A percentile compares a stretch with the other conserved stretches of the same genome.
Conservation (phyloP, 768 basidiomycete species). For the Lactifluus pinguis region DNA sequence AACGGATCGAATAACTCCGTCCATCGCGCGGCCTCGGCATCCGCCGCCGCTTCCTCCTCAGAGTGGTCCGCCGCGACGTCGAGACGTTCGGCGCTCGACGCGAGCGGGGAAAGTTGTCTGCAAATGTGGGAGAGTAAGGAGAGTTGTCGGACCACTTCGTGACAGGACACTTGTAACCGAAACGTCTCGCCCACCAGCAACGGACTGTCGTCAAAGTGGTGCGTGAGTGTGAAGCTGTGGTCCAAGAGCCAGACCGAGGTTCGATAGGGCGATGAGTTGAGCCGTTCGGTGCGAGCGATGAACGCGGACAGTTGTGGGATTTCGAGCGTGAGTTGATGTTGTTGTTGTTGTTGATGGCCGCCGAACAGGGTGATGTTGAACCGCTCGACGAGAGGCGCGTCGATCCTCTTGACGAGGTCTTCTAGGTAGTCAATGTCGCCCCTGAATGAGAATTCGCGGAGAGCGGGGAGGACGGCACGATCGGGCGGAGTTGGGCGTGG, state of each 20-base stretch:
- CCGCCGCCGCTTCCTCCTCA: neutral
- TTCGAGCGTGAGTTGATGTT: neutral
- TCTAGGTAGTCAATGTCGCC: conserved; percentile 8
- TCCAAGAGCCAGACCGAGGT: conserved; percentile 6
- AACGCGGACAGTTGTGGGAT: conserved; percentile 1
- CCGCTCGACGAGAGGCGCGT: conserved; percentile 1
- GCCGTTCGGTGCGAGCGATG: neutral
- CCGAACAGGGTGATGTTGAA: conserved; percentile 1
- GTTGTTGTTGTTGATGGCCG: too few relatives aligned
- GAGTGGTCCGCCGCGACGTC: neutral
- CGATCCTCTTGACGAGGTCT: neutral
- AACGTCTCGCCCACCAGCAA: neutral
- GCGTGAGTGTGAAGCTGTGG: conserved; percentile 1
- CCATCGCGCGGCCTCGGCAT: neutral
- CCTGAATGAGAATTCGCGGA: conserved; percentile 5
- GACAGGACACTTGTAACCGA: neutral
- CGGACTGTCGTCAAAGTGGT: neutral
- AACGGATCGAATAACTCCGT: conserved; percentile 1
- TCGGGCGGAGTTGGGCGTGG: neutral
- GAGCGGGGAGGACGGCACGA: neutral
- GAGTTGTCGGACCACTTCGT: neutral
- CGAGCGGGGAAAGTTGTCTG: neutral
- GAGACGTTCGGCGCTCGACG: neutral
- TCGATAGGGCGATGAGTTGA: neutral
- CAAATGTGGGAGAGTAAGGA: neutral